Base-by-base conservation (phyloP, 805 yeast genomes). In the Phaffomyces antillensis region DNA sequence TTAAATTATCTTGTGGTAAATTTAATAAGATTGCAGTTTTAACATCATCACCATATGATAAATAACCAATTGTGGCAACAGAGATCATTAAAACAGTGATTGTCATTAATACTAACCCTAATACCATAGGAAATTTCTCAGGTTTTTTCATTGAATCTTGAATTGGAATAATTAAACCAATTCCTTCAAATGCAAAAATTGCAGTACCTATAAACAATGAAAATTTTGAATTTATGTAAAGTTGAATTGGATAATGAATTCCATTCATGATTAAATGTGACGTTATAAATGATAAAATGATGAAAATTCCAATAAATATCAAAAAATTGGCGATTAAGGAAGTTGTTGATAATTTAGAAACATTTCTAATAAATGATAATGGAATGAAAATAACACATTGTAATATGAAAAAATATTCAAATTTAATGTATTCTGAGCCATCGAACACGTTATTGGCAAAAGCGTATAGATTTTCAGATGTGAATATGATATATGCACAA, bases 181-280 rank as follows among this genome's bases (percentile, higher is more conserved):
- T 84, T 1, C 95, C 95, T 65, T 86, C 95, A 58, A 84, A 86
- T n/a, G 93, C 88, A 67, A 86, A 86, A 28, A 86, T 85, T 2
- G 91, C 90, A 7, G 86, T 86, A 9, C 95, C 95, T 41, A 85
- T 79, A 56, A 85, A 85, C 40, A 86, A 63, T 0, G 91, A 77
- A 72, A 86, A 85, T 41, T 72, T 72, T 28, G 66, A 49, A 60
- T 84, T 84, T 64, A 84, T 74, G 31, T 64, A 59, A 41, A 63
- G 61, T 20, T 69, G 67, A 30, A 84, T 69, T 3, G 76, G 79
- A 9, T 67, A 68, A 1, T 80, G 80, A 12, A 44, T 37, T 0
- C 81, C 78, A 44, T 66, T 60, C 0, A 52, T 46, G 20, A 67
- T 46, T 58, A 81, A 61, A 52, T 80, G 79, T 46, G 57, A 42